These are phyloP conservation scores for Pythium utonaiense DNA, from an alignment of 352 stramenopile genomes.

Conservation along the genomic window DNA sequence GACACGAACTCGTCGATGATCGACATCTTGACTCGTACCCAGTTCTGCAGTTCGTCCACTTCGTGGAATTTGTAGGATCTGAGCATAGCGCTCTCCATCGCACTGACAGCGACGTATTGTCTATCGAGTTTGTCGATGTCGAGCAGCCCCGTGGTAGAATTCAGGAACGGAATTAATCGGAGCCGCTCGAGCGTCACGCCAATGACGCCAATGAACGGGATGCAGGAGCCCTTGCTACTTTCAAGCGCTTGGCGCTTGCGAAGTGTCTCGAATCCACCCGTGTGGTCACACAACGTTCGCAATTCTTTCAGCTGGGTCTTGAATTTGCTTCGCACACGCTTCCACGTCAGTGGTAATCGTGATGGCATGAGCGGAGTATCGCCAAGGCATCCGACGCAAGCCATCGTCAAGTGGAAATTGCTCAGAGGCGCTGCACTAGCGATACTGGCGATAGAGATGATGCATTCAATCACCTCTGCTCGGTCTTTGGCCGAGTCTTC, in stretches of 20 bases:
- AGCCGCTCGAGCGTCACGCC: conserved; percentile 65
- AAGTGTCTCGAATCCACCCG: conserved; percentile 67
- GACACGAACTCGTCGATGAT: conserved; percentile 16
- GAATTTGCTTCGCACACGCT: conserved; percentile 60
- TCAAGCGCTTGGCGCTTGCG: conserved; percentile 49
- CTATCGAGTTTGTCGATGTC: conserved; percentile 21
- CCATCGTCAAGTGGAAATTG: conserved; percentile 83
- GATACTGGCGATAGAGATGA: conserved; percentile 58
- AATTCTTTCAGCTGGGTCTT: conserved; percentile 64
- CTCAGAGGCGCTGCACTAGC: conserved; percentile 40
- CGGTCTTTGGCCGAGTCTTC: conserved; percentile 65
- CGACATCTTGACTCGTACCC: conserved; percentile 4
- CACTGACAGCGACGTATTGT: conserved; percentile 18
- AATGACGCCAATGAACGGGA: conserved; percentile 77
- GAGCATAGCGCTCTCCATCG: conserved; percentile 24
- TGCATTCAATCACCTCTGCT: conserved; percentile 65
- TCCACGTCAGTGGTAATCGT: conserved; percentile 64
- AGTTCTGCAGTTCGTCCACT: conserved; percentile 13
- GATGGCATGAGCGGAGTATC: conserved; percentile 70
- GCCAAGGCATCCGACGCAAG: conserved; percentile 66
- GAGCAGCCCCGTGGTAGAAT: not conserved
- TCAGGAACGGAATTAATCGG: conserved; percentile 20
- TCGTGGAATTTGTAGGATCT: conserved; percentile 17
- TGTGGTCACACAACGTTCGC: conserved; percentile 61
- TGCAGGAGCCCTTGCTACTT: conserved; percentile 33